Base-by-base conservation (phyloP, 2,329 filamentous ascomycete species). In the Trichoderma citrinoviride region DNA sequence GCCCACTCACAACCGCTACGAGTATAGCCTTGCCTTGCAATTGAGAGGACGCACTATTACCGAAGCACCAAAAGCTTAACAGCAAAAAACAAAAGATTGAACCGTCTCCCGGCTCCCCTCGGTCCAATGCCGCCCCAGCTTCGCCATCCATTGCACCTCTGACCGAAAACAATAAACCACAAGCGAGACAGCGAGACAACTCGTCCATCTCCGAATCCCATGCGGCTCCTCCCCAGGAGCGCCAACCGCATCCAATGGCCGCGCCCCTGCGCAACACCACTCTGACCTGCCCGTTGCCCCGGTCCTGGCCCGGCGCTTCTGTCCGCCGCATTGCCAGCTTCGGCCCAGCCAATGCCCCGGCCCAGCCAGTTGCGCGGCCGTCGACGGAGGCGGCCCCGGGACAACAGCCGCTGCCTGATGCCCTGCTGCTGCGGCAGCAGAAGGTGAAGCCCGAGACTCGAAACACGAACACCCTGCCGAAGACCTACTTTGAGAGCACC, bases 401-500 rank as follows among this genome's bases (percentile, higher is more conserved):
- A 17, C 49, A 19, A 15, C 29, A 54, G 12, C 33, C 61, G 23
- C n/a, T 58, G 23, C 29, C 64, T 64, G n/a, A 61, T 47, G 29
- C 21, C 15, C 15, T 61, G 15, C 49, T 61, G 23, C 27, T 65
- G 47, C 27, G 66, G n/a, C n/a, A n/a, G n/a, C n/a, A n/a, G 41
- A 66, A 58, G 65, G 66, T 44, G 5, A 27, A 21, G 4, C 61
- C 63, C 64, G 57, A 15, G 50, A 62, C 40, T 50, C 68, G 55
- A 29, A 33, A 17, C 8, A 41, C 21, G 25, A 33, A 17, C 8
- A 41, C 21, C 33, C 37, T 66, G 5, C 71, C 74, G 5, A 70
- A 66, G 23, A 71, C 73, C 15, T 75, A 73, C 65, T 78, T 78
- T 63, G 72, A 75, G 67, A 68, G 70, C 25, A 76, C 76, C 15